Conservation (phyloP, 768 basidiomycete genomes). For the Daedaleopsis sinensis region DNA sequence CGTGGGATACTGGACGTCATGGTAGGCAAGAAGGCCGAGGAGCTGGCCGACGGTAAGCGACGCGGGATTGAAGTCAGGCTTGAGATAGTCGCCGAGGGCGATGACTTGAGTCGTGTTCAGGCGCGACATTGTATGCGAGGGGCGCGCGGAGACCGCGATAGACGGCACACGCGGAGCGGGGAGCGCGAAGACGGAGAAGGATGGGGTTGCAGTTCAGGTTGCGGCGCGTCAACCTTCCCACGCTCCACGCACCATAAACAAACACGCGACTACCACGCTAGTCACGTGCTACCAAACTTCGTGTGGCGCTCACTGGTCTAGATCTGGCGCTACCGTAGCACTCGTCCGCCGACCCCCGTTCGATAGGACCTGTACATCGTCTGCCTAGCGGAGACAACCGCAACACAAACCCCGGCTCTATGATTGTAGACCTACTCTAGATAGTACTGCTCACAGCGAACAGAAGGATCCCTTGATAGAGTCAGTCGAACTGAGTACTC, state of each 20-base stretch:
- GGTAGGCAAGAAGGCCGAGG: slow-evolving; percentile 74
- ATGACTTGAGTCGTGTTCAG: slow-evolving; percentile 81
- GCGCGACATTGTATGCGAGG: slow-evolving; percentile 59
- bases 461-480: no score
- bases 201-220: slow-evolving; percentile 28
- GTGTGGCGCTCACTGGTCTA: neutral
- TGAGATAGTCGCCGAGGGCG: slow-evolving; percentile 73
- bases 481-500: no score
- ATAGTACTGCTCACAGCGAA: no score
- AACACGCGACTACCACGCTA: slow-evolving; percentile 6
- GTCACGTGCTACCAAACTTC: slow-evolving; percentile 6
- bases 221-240: slow-evolving; percentile 26
- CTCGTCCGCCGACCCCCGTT: no score
- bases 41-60: slow-evolving; percentile 81
- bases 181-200: slow-evolving; percentile 8
- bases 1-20: slow-evolving; percentile 73
- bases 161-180: slow-evolving; percentile 12
- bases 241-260: slow-evolving; percentile 20
- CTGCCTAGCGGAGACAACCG: no score
- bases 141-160: slow-evolving; percentile 20
- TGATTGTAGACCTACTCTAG: no score
- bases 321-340: no score
- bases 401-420: no score
- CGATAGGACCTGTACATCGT: no score
- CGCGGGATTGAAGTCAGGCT: slow-evolving; percentile 74